Evolutionary conservation across 352 stramenopile genomes (phyloP), one percentile per base, ranked within the genome.

Genomic region (Phytophthora crassamura): DNA sequence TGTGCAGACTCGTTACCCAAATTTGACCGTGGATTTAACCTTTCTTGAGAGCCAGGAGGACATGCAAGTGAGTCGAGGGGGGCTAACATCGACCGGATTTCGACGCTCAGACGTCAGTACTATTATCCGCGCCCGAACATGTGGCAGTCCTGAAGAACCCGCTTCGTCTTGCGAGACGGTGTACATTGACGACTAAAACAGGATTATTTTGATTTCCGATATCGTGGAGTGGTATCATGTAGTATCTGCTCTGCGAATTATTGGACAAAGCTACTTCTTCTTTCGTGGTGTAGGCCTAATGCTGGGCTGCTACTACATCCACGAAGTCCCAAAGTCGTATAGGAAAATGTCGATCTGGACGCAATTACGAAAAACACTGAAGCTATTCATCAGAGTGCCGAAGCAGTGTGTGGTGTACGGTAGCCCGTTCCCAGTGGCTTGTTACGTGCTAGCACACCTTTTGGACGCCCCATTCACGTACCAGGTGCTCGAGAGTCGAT

Each of bases 321-420:
- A 51, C 51, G 46, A 32, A 9, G 45, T 16, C 15, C 32, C n/a
- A 22, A 6, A 25, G 14, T 10, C 15, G 6, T 16, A 42, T 9
- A 33, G 43, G 12, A 10, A 39, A 33, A 51, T 32, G 7, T 16
- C n/a, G 20, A 35, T 7, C 0, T 18, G 30, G 12, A 16, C 42
- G 5, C 18, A 8, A 11, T 7, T 64, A 5, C 20, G 50, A 39
- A 52, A 43, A 34, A 16, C 64, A 30, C 7, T 54, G 25, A n/a
- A 36, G 11, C 28, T 81, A 6, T 75, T 87, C 20, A 49, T 75
- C 4, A 74, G 39, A 28, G 33, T 76, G 5, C 75, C 78, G 4
- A 79, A 51, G 28, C 75, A 87, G 35, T 75, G 70, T 34, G 59
- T 87, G 12, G 59, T 84, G 22, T 84, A 76, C 40, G 76, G 76